Percentiles rank a stretch among this genome's conserved stretches.
These are phyloP conservation scores for Graphiopsis chlorocephala DNA, from an alignment of 2,329 filamentous ascomycete species.

Conservation along the genomic window DNA sequence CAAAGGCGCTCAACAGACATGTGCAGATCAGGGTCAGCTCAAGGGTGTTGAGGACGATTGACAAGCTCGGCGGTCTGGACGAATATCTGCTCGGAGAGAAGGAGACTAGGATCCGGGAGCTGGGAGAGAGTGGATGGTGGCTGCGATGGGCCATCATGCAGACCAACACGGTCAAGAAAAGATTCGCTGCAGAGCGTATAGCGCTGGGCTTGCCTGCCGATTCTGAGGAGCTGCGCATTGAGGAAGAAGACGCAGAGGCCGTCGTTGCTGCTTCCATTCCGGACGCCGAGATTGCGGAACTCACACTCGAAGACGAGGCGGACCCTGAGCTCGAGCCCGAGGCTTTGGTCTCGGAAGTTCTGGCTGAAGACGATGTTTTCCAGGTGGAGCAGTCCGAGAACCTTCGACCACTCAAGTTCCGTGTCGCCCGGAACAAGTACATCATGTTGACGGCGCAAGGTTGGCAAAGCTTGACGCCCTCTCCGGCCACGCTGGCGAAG, in stretches of 20 bases:
- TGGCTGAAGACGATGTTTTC: constrained; percentile 30
- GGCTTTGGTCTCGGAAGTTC: constrained; percentile 25
- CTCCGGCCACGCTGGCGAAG: not conserved
- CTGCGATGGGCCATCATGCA: constrained; percentile 89
- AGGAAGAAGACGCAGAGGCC: constrained; percentile 20
- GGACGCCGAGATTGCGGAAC: constrained; percentile 22
- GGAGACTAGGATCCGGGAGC: constrained; percentile 72
- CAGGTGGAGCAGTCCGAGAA: constrained; percentile 25
- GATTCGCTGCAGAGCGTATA: constrained; percentile 64
- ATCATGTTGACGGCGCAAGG: constrained; percentile 30
- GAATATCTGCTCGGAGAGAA: constrained; percentile 85
- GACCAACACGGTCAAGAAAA: constrained; percentile 62
- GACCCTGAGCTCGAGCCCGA: constrained; percentile 21
- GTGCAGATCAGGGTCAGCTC: constrained; percentile 69
- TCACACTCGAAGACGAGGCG: constrained; percentile 10
- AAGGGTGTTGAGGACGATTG: constrained; percentile 63
- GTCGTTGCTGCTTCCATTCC: constrained; percentile 18
- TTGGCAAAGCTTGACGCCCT: constrained; percentile 22
- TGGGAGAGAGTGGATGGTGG: constrained; percentile 87
- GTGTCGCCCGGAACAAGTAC: constrained; percentile 30
- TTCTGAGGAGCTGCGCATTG: constrained; percentile 18
- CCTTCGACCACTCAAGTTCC: constrained; percentile 30
- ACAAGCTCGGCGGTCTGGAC: constrained; percentile 85
- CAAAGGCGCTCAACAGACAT: constrained; percentile 58
- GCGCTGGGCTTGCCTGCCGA: constrained; percentile 59